phyloP scores from a whole-genome alignment of 2,329 filamentous ascomycete genomes.

The Hypomyces rosellus region DNA sequence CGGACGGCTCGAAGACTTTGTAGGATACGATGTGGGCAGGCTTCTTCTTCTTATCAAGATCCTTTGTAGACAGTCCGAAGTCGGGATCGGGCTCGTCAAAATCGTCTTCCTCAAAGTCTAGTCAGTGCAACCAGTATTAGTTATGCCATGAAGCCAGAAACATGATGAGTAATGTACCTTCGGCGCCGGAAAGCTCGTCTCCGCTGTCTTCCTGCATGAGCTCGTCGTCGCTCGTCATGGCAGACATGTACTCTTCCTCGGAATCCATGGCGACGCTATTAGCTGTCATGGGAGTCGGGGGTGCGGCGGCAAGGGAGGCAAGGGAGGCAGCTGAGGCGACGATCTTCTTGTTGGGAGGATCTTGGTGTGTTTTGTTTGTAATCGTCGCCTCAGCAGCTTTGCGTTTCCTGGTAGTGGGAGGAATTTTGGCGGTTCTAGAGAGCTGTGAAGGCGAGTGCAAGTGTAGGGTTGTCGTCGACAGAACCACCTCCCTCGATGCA shows the following conservation, averaged over 20 bases:
- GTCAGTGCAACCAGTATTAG: constrained; percentile 13
- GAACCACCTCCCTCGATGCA: neutral
- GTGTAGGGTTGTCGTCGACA: neutral
- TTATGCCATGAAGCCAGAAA: constrained; percentile 3
- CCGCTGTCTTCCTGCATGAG: constrained; percentile 73
- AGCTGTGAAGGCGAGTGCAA: neutral
- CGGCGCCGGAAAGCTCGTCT: constrained; percentile 54
- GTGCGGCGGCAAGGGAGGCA: constrained; percentile 36
- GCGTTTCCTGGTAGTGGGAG: constrained; percentile 53
- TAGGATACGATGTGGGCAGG: constrained; percentile 79
- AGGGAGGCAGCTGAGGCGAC: constrained; percentile 46
- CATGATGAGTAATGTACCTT: constrained; percentile 32
- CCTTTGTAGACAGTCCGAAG: constrained; percentile 46
- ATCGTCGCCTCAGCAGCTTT: constrained; percentile 61
- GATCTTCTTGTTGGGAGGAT: constrained; percentile 46
- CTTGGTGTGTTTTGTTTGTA: constrained; percentile 38
- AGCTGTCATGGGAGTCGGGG: constrained; percentile 53
- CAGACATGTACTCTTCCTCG: constrained; percentile 88
- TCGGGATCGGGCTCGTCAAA: constrained; percentile 53
- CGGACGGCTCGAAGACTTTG: constrained; percentile 70
- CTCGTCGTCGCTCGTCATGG: constrained; percentile 67
- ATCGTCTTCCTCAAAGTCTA: constrained; percentile 54
- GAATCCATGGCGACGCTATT: constrained; percentile 72
- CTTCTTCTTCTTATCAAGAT: constrained; percentile 64
- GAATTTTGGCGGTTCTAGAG: constrained; percentile 45